Base-by-base conservation (phyloP, 805 yeast species). In the Soucietia sequanensis region DNA sequence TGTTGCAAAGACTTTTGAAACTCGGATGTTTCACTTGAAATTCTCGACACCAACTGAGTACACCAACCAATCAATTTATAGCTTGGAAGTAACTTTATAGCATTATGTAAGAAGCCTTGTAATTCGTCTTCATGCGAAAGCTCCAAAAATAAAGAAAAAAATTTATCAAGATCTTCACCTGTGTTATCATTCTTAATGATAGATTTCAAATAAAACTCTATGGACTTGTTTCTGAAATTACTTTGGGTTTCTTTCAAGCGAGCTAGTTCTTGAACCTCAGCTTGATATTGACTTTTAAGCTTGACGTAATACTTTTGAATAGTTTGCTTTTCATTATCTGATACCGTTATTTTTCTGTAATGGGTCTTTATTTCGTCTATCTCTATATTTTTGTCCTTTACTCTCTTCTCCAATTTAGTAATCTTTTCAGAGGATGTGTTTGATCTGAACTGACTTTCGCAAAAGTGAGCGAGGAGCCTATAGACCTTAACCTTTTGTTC, bases 71-170 rank as follows among this genome's bases (percentile, higher is more conserved):
- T 67, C 34, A 88, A 75, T 46, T 81, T 81, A 50, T 68, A 65
- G 10, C 75, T 66, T 0, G 95, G 84, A 13, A 86, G 58, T 0
- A 33, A 31, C 0, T 49, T 33, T 2, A 82, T 48, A 4, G 63
- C 59, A 2, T 52, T 45, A 10, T 48, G 48, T 7, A 84, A 62
- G 6, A 59, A 46, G 3, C 37, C 41, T 42, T 77, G 81, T 4
- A 84, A 60, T 0, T 50, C 55, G 1, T 57, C 70, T 22, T 68
- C 66, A 5, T 55, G 52, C 2, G 79, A 68, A 44, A 78, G 72
- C 41, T 81, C 84, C 25, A 91, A 66, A 95, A 97, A 91, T 8
- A 91, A 56, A 0, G 90, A 84, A 56, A 90, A 82, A 42, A 90
- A 82, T 37, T 85, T 75, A 50, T 87, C 95, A 19, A 83, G 62